Base-by-base conservation (phyloP, 345 rosid genomes). In the Sisymbrium altissimum region DNA sequence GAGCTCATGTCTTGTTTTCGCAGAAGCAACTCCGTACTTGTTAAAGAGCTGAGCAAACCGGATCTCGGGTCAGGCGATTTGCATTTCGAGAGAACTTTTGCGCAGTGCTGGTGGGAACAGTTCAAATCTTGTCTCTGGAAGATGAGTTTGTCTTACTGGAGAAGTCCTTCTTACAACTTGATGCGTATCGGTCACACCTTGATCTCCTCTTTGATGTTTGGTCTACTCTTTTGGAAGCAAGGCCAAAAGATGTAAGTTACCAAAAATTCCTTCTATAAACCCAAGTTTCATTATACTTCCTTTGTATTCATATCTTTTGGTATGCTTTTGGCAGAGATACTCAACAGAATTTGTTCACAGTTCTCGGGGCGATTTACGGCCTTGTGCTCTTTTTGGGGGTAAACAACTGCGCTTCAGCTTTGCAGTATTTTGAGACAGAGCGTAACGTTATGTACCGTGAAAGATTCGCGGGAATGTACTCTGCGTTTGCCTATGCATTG, bases 391-490 rank as follows among this genome's bases (percentile, higher is more conserved):
- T 86, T 78, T 71, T 87, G 21, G 97, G 96, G 41, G 44, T 86
- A 71, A 85, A 73, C 69, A 89, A 89, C 46, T 89, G 93, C 69
- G 70, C 88, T 23, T 29, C 88, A 17, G 93, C 84, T 43, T 29
- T 89, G 12, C 83, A 84, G 9, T 80, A 82, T 39, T 78, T 89
- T 44, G 82, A 85, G 2, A 79, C 74, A 14, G 97, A 92, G 44
- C 76, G 90, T 10, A 80, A 72, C 14, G 97, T 88, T 13, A 73
- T 86, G 84, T 88, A 89, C 67, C 81, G 96, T 0, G 94, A 92
- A 79, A 84, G 84, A 73, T 92, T 85, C 74, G 94, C 94, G 0
- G 96, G 94, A 44, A 89, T 85, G 96, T 88, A 89, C 82, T 85
- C 96, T 38, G 70, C 91, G 0, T 83, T 85, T 83, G 81, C 89